Percentiles rank a stretch among this genome's conserved stretches.
Evolutionary conservation across 2,329 filamentous ascomycete species (phyloP).

Genomic region (Escovopsis sp.): DNA sequence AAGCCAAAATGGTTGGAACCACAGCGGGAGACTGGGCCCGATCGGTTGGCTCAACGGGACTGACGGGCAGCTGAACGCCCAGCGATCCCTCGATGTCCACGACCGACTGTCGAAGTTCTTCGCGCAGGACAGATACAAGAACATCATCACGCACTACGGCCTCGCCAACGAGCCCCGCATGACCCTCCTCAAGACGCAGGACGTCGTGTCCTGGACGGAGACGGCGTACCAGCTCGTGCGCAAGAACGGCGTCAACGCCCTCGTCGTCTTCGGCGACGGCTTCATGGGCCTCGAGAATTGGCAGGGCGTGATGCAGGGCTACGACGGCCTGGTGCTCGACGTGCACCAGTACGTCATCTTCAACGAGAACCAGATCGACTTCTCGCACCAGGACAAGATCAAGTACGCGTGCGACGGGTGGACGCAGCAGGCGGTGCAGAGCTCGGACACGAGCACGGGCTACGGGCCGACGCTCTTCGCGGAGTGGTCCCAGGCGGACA

Average conservation of each 20-base stretch:
- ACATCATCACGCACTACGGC: constrained; percentile 84
- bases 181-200: constrained; percentile 49
- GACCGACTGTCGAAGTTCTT: constrained; percentile 83
- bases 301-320: constrained; percentile 64
- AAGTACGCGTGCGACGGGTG: constrained; percentile 78
- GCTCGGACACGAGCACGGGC: constrained; percentile 58
- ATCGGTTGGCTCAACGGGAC: constrained; percentile 91
- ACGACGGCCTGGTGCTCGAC: constrained; percentile 70
- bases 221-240: constrained; percentile 59
- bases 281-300: constrained; percentile 87
- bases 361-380: constrained; percentile 73
- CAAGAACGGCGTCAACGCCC: constrained; percentile 56
- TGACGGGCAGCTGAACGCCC: constrained; percentile 60
- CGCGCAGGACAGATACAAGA: constrained; percentile 80
- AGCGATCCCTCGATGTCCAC: constrained; percentile 78
- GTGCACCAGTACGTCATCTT: constrained; percentile 99
- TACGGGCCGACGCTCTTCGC: constrained; percentile 92
- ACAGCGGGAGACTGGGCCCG: constrained; percentile 67
- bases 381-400: constrained; percentile 71
- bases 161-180: constrained; percentile 91
- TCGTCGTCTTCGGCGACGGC: constrained; percentile 81
- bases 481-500: constrained; percentile 96
- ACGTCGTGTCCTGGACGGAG: constrained; percentile 68
- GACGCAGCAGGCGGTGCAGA: constrained; percentile 61
- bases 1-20: constrained; percentile 96